Conservation (phyloP, 805 yeast species). For the Pichia deserticola region DNA sequence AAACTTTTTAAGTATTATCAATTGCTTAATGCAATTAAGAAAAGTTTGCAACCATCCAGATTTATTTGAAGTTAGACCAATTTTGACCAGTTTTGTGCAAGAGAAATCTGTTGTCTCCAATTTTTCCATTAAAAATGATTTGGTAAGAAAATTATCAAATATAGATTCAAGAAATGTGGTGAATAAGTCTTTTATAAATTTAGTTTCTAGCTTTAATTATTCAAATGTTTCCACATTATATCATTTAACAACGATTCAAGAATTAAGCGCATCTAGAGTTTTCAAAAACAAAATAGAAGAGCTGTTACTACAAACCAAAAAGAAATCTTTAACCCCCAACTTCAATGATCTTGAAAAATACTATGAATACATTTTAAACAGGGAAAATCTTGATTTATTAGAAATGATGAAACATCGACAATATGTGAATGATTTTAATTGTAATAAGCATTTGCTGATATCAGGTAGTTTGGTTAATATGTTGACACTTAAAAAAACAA, state of each 20-base stretch:
- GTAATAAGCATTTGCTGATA: conserved; percentile 57
- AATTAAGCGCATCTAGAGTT: conserved; percentile 40
- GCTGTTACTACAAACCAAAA: conserved; percentile 32
- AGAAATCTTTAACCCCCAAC: conserved; percentile 21
- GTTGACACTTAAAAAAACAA: conserved; percentile 28
- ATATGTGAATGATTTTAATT: conserved; percentile 60
- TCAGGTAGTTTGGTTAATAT: conserved; percentile 50
- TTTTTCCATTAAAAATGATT: conserved; percentile 36
- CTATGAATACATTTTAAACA: conserved; percentile 48
- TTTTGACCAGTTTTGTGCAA: conserved; percentile 81
- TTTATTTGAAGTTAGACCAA: conserved; percentile 91
- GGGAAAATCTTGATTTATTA: conserved; percentile 44
- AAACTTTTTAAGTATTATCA: conserved; percentile 87
- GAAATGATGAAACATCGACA: conserved; percentile 47
- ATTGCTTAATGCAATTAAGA: conserved; percentile 95
- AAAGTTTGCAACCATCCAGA: conserved; percentile 92
- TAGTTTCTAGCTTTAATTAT: conserved; percentile 34
- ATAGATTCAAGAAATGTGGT: conserved; percentile 18
- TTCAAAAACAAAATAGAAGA: conserved; percentile 38
- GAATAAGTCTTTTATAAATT: conserved; percentile 52
- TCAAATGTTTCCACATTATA: conserved; percentile 29
- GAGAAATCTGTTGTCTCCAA: conserved; percentile 51
- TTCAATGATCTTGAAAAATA: conserved; percentile 44
- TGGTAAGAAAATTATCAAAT: conserved; percentile 29
- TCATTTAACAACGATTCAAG: conserved; percentile 36